Evolutionary conservation across 352 stramenopile genomes (phyloP).

Genomic region (Phytophthora palmivora): DNA sequence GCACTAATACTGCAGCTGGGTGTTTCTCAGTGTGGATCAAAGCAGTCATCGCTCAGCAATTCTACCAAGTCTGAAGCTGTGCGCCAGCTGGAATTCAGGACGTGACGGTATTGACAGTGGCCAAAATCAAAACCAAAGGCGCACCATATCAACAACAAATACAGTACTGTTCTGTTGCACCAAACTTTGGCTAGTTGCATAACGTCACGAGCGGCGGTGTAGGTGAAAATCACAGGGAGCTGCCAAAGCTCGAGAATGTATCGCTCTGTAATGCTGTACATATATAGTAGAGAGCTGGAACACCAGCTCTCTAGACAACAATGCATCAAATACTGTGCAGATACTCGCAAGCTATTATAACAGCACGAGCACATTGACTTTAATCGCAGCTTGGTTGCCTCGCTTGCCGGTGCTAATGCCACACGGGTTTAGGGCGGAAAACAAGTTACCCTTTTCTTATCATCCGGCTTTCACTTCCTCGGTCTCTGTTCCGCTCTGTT

Average conservation of each 20-base stretch:
- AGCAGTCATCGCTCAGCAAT: neutral
- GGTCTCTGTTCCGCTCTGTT: constrained; percentile 17
- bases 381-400: too few species aligned
- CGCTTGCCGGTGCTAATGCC: constrained; percentile 14
- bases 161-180: too few species aligned
- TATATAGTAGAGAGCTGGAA: neutral
- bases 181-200: constrained; percentile 17
- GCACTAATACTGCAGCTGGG: constrained; percentile 5
- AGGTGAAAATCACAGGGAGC: constrained; percentile 24
- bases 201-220: constrained; percentile 17
- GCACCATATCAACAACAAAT: too few species aligned
- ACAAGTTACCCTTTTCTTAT: constrained; percentile 19
- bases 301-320: too few species aligned
- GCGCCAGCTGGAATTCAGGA: constrained; percentile 14
- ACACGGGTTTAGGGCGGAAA: constrained; percentile 20
- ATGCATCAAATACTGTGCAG: too few species aligned
- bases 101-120: constrained; percentile 15
- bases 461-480: constrained; percentile 18
- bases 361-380: too few species aligned
- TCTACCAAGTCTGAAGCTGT: too few species aligned
- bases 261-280: neutral
- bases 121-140: constrained; percentile 16
- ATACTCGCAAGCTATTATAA: too few species aligned
- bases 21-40: neutral
- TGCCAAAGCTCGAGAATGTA: constrained; percentile 21